Base-by-base conservation (phyloP, 129 eudicot genomes). In the Smallanthus sonchifolius region DNA sequence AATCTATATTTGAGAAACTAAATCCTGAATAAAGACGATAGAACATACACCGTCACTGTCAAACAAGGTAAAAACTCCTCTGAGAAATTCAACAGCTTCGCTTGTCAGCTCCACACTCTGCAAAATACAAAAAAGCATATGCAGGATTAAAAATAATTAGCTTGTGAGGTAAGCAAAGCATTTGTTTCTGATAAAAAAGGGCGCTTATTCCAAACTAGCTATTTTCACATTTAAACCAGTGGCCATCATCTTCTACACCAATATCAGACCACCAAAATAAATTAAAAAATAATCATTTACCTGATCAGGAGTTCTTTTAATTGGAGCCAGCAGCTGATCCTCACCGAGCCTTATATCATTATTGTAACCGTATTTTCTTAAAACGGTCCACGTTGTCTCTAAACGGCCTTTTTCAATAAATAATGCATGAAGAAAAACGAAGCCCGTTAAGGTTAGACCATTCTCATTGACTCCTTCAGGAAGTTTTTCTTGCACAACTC, bases 361-460 rank as follows among this genome's bases (percentile, higher is more conserved):
- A 63, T 86, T 89, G 76, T 94, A 94, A 55, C 97, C 97, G 70
- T 90, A 94, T 81, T 94, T 94, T 76, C 98, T 78, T 65, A 94
- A 81, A 48, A 94, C 98, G 0, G 97, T 90, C 98, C 98, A 94
- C 43, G 97, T 90, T 77, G 98, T 94, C 86, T 90, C 98, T 72
- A 90, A 68, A 42, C 93, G 87, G 36, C 98, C 98, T 78, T 88
- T 94, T 77, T 90, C 98, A 69, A 94, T 86, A 60, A 94, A 94
- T 16, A 94, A 80, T 32, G 98, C 98, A 74, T 94, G 96, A 44
- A 94, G 98, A 67, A 88, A 94, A 51, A 94, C 88, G 42, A 94
- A 94, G 48, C 98, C 98, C 2, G 96, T 74, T 81, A 94, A 86
- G 11, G 98, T 94, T 56, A 94, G 98, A 47, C 97, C 98, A 66